phyloP scores from a whole-genome alignment of 179 eudicot genomes.

The Dionaea muscipula region DNA sequence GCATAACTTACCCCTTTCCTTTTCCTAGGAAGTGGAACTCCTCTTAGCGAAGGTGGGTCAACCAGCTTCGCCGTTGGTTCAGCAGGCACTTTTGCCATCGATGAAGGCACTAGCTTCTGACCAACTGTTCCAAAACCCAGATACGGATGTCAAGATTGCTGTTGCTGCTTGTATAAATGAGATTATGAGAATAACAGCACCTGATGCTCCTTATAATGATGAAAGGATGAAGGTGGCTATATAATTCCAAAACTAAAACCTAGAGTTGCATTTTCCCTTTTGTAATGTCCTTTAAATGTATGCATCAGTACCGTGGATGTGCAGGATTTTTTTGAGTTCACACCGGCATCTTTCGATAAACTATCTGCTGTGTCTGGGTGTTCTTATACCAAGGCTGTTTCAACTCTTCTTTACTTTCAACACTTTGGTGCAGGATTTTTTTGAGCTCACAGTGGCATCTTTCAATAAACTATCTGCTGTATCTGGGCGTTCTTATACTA shows the following conservation, averaged over 20 bases:
- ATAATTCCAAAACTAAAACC: background rate
- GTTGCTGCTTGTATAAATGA: slow-evolving; percentile 33
- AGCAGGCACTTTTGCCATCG: slow-evolving; percentile 25
- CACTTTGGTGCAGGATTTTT: slow-evolving; percentile 36
- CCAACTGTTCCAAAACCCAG: slow-evolving; percentile 23
- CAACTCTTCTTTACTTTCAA: slow-evolving; percentile 6
- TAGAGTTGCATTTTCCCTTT: background rate
- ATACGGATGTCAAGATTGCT: slow-evolving; percentile 24
- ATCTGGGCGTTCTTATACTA: slow-evolving; percentile 40
- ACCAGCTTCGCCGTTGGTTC: slow-evolving; percentile 19
- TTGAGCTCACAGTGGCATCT: slow-evolving; percentile 35
- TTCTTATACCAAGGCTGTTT: background rate
- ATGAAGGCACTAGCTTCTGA: slow-evolving; percentile 27
- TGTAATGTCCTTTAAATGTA: too few species aligned
- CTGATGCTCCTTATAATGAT: slow-evolving; percentile 34
- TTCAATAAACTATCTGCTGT: slow-evolving; percentile 33
- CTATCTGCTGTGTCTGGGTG: background rate
- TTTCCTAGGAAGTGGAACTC: slow-evolving; percentile 10
- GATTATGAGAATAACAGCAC: slow-evolving; percentile 41
- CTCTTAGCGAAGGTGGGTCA: slow-evolving; percentile 23
- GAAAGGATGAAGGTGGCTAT: slow-evolving; percentile 32
- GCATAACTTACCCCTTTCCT: background rate
- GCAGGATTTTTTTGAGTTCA: too few species aligned
- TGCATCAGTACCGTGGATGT: too few species aligned
- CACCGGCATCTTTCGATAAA: too few species aligned